A percentile compares a stretch with the other conserved stretches of the same genome.
These are phyloP conservation scores for Phytophthora agathidicida DNA, from an alignment of 352 stramenopile species.

Conservation along the genomic window DNA sequence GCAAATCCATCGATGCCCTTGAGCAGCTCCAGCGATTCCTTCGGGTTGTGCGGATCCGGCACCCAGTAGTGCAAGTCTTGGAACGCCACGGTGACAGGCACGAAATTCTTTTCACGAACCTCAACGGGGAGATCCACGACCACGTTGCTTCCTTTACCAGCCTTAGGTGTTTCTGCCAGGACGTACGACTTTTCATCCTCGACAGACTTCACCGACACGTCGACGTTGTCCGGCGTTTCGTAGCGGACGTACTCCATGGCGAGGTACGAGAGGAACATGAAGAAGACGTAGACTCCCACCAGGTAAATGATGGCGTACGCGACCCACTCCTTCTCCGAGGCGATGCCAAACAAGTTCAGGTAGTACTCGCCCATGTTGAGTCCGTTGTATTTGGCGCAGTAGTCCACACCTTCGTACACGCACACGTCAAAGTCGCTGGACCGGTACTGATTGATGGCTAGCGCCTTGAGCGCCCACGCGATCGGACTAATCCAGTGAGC, in stretches of 20 bases:
- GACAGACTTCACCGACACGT: conserved; percentile 10
- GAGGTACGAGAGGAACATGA: conserved; percentile 20
- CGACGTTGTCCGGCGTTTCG: conserved; percentile 8
- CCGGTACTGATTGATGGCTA: conserved; percentile 42
- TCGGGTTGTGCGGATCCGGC: conserved; percentile 14
- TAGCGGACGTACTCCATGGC: conserved; percentile 18
- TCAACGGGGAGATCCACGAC: conserved; percentile 8
- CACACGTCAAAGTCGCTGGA: conserved; percentile 21
- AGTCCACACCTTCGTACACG: conserved; percentile 26
- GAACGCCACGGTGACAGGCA: conserved; percentile 38
- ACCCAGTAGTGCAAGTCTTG: conserved; percentile 26
- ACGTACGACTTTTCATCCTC: conserved; percentile 10
- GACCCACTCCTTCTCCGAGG: conserved; percentile 14
- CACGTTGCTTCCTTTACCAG: not conserved
- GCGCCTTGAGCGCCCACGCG: conserved; percentile 34
- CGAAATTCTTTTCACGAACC: conserved; percentile 26
- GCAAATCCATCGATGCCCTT: conserved; percentile 11
- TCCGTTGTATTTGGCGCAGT: conserved; percentile 12
- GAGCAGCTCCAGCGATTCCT: conserved; percentile 38
- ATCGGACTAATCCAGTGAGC: conserved; percentile 57
- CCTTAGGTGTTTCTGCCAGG: conserved; percentile 11
- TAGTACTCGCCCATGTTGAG: conserved; percentile 18
- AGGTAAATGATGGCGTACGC: conserved; percentile 13
- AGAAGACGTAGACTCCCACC: conserved; percentile 10
- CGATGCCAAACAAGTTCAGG: conserved; percentile 5